Evolutionary conservation across 768 basidiomycete genomes (phyloP), one percentile per base, ranked within the genome.

Genomic region (Amanita pallidorosea): DNA sequence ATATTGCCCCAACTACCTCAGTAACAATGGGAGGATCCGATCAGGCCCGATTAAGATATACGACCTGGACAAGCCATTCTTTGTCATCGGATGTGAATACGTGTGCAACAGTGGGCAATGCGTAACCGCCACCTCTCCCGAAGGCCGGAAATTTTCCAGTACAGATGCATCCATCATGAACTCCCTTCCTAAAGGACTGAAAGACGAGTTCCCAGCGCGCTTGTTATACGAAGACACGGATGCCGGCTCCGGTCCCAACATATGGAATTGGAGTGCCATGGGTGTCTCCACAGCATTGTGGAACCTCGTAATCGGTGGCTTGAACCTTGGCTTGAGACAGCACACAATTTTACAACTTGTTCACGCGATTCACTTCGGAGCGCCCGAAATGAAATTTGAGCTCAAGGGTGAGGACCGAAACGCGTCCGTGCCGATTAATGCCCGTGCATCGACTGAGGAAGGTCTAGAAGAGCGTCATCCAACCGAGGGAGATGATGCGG

Each of bases 31-130:
- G 2, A 77, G 83, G 37, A 88, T 89, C 63, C 76, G 72, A 54
- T 75, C 76, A 0, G 86, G 87, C 0, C 88, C 88, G 0, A 67
- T 88, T 59, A 88, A 85, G 58, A 75, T 88, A 4, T 86, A 88
- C 61, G 87, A 90, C 57, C 76, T 90, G 45, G 80, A 82, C 55
- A 79, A 78, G 53, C 84, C 85, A 2, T 90, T 89, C 66, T 89
- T 84, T 60, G 75, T 90, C 62, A 86, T 90, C 33, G 88, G 84
- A n/a, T 87, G 86, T 60, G 83, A 86, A 61, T 90, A 90, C 53
- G 70, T 72, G 4, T 90, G 88, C 60, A 73, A 72, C 45, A 79
- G 72, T 25, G 37, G 65, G 1, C 38, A 65, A 18, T 88, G 85
- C 60, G 53, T 69, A 23, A 60, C 71, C 25, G 61, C 68, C 29